Conservation (phyloP, 2,329 filamentous ascomycete genomes). For the Coleophoma cylindrospora region DNA sequence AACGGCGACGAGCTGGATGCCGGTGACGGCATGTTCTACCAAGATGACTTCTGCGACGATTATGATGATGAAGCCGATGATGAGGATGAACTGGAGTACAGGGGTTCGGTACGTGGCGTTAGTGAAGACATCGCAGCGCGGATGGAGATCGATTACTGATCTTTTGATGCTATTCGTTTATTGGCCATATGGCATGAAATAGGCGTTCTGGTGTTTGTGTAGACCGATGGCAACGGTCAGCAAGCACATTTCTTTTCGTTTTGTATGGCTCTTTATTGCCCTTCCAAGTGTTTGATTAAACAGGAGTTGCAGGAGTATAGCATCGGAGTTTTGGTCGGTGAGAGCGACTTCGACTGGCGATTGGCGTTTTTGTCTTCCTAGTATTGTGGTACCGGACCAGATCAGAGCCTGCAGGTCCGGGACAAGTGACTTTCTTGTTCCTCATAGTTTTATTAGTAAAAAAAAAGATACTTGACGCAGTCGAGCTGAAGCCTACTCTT, state of each 20-base stretch:
- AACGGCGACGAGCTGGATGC: conserved; percentile 41
- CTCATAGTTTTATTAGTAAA: too few relatives aligned
- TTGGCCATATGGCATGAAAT: too few relatives aligned
- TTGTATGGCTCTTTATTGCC: conserved; percentile 11
- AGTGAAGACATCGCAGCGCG: conserved; percentile 58
- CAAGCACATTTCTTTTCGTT: conserved; percentile 8
- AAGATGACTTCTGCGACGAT: conserved; percentile 36
- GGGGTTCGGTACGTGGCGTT: conserved; percentile 45
- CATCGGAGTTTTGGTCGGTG: conserved; percentile 11
- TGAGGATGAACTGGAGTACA: conserved; percentile 33
- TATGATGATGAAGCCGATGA: conserved; percentile 28
- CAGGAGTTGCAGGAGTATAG: conserved; percentile 10
- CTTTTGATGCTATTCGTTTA: too few relatives aligned
- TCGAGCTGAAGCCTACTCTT: too few relatives aligned
- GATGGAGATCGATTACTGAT: conserved; percentile 51
- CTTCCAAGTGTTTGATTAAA: not conserved
- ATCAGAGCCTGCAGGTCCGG: too few relatives aligned
- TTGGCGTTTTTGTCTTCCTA: not conserved
- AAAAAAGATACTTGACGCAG: too few relatives aligned
- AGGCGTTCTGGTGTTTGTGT: conserved; percentile 2
- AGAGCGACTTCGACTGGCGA: conserved; percentile 18
- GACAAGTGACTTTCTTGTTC: too few relatives aligned
- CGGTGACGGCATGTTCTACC: conserved; percentile 44
- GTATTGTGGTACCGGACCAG: not conserved
- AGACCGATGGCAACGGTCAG: conserved; percentile 10